A percentile compares a stretch with the other conserved stretches of the same genome.
These are phyloP conservation scores for Epithele typhae DNA, from an alignment of 768 basidiomycete genomes.

Conservation along the genomic window DNA sequence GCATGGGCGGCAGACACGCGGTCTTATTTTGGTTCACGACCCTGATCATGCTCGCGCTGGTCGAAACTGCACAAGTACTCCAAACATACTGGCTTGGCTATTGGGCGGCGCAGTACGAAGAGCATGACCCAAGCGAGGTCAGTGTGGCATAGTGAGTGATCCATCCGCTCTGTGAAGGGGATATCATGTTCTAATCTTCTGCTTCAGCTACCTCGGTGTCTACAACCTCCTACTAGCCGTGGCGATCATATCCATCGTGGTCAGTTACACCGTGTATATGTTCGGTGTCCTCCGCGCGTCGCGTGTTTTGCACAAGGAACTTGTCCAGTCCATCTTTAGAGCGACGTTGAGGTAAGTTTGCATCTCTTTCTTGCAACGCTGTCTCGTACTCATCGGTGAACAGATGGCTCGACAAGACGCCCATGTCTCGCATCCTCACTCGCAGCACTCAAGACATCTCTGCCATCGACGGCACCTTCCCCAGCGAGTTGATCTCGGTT, in stretches of 20 bases:
- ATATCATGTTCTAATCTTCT: neutral
- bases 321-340: too few relatives aligned
- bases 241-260: too few relatives aligned
- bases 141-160: constrained; percentile 28
- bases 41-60: neutral
- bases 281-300: too few relatives aligned
- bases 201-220: too few relatives aligned
- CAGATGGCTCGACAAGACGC: too few relatives aligned
- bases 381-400: too few relatives aligned
- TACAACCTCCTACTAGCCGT: too few relatives aligned
- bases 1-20: neutral
- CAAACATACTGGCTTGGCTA: neutral
- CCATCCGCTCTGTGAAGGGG: too few relatives aligned
- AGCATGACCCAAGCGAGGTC: constrained; percentile 24
- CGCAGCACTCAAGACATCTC: constrained; percentile 37
- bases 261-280: too few relatives aligned
- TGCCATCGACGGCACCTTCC: constrained; percentile 32
- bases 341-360: neutral
- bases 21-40: neutral
- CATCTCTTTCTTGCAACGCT: too few relatives aligned
- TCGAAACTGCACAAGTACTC: neutral
- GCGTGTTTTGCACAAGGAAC: too few relatives aligned
- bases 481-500: constrained; percentile 20
- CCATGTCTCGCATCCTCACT: constrained; percentile 53
- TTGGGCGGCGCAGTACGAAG: constrained; percentile 10